Evolutionary conservation across 2,329 filamentous ascomycete genomes (phyloP).

Genomic region (Coniochaeta sp.): DNA sequence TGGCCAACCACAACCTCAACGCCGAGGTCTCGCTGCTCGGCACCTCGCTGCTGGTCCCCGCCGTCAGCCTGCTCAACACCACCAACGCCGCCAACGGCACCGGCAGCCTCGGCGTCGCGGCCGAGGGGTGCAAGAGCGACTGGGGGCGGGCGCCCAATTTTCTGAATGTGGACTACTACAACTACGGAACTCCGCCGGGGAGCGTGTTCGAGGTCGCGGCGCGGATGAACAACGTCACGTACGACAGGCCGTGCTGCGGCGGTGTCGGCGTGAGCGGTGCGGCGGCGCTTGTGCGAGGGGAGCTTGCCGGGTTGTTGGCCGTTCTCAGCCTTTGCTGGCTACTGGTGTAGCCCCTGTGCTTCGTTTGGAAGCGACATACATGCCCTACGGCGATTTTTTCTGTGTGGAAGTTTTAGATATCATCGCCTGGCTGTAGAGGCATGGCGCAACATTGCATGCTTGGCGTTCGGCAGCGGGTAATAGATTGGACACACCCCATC

Average conservation of each 20-base stretch:
- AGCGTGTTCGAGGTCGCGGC: slow-evolving; percentile 73
- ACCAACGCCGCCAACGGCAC: slow-evolving; percentile 62
- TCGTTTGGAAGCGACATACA: neutral
- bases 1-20: slow-evolving; percentile 90
- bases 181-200: slow-evolving; percentile 56
- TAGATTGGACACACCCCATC: neutral
- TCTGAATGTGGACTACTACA: slow-evolving; percentile 81
- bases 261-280: slow-evolving; percentile 38
- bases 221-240: slow-evolving; percentile 64
- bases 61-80: slow-evolving; percentile 58
- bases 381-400: neutral
- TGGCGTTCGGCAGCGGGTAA: slow-evolving; percentile 10
- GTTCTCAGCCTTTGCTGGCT: slow-evolving; percentile 7
- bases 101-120: slow-evolving; percentile 59
- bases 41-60: slow-evolving; percentile 60
- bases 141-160: slow-evolving; percentile 70
- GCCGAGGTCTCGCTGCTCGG: slow-evolving; percentile 62
- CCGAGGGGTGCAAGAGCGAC: slow-evolving; percentile 49
- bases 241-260: slow-evolving; percentile 47
- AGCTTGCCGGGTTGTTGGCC: slow-evolving; percentile 3
- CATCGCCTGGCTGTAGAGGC: neutral
- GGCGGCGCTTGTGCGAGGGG: slow-evolving; percentile 35
- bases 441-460: slow-evolving; percentile 8
- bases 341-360: slow-evolving; percentile 4
- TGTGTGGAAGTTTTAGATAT: neutral